Evolutionary conservation across 129 eudicot species (phyloP).

Genomic region (Logfia minima): DNA sequence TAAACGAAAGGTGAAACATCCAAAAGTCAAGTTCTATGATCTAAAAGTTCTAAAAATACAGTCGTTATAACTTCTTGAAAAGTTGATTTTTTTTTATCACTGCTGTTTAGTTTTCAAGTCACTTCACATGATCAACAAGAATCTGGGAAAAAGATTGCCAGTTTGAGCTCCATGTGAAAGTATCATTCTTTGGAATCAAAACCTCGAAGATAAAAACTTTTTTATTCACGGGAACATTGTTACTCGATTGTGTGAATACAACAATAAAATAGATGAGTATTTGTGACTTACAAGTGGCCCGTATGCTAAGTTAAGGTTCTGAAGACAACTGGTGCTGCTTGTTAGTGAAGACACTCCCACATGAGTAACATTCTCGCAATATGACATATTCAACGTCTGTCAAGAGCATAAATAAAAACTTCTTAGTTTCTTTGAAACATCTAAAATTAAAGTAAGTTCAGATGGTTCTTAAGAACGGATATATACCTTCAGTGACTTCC

Average conservation of each 20-base stretch:
- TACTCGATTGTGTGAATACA: not conserved
- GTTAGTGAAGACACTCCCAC: conserved; percentile 75
- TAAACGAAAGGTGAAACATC: not conserved
- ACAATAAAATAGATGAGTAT: not conserved
- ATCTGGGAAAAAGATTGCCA: not conserved
- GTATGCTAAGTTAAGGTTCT: conserved; percentile 67
- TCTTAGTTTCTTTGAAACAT: conserved; percentile 19
- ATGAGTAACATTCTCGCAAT: conserved; percentile 68
- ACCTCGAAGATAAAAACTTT: not conserved
- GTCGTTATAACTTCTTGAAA: not conserved
- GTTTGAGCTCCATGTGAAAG: not conserved
- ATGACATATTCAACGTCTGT: conserved; percentile 82
- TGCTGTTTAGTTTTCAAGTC: not conserved
- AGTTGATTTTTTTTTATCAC: not conserved
- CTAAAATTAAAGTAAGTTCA: not conserved
- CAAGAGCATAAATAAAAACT: conserved; percentile 15
- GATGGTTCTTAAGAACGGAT: conserved; percentile 1
- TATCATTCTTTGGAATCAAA: not conserved
- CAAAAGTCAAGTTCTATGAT: not conserved
- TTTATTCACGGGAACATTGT: not conserved
- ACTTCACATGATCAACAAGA: not conserved
- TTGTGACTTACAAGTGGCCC: conserved; percentile 69
- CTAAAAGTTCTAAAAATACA: not conserved
- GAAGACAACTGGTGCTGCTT: conserved; percentile 47
- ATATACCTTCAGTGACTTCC: conserved; percentile 80